phyloP scores from a whole-genome alignment of 1,284 basidiomycete genomes.

The Heliocybe sulcata region DNA sequence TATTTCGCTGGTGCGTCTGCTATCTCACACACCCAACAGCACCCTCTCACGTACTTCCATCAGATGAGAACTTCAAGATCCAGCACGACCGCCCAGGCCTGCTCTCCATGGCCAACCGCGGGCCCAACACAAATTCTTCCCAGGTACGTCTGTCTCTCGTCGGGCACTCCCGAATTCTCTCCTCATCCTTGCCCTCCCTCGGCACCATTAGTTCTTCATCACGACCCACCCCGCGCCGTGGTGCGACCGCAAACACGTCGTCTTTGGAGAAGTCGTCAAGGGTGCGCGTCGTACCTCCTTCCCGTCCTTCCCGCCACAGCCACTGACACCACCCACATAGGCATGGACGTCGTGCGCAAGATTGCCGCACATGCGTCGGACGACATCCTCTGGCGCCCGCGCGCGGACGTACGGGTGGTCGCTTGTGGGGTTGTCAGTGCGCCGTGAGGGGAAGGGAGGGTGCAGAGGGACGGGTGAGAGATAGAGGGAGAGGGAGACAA shows the following conservation, averaged over 20 bases:
- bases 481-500: no score
- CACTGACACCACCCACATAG: no score
- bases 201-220: slow-evolving; percentile 52
- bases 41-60: not conserved
- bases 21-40: not conserved
- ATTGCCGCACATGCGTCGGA: slow-evolving; percentile 28
- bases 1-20: slow-evolving; percentile 6
- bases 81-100: slow-evolving; percentile 36
- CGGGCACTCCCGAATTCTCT: not conserved
- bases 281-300: no score
- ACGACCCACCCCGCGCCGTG: slow-evolving; percentile 58
- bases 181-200: not conserved
- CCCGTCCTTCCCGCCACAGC: no score
- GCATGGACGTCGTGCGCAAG: slow-evolving; percentile 32
- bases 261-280: slow-evolving; percentile 39
- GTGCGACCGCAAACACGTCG: slow-evolving; percentile 45
- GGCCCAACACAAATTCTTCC: slow-evolving; percentile 45
- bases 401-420: no score
- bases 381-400: slow-evolving; percentile 27
- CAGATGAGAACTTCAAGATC: slow-evolving; percentile 33
- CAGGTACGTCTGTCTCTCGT: slow-evolving; percentile 25
- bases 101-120: slow-evolving; percentile 58
- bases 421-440: no score
- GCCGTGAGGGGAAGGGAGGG: no score
- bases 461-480: no score